Evolutionary conservation across 495 filamentous ascomycete species (phyloP).

Genomic region (Glarea lozoyensis): DNA sequence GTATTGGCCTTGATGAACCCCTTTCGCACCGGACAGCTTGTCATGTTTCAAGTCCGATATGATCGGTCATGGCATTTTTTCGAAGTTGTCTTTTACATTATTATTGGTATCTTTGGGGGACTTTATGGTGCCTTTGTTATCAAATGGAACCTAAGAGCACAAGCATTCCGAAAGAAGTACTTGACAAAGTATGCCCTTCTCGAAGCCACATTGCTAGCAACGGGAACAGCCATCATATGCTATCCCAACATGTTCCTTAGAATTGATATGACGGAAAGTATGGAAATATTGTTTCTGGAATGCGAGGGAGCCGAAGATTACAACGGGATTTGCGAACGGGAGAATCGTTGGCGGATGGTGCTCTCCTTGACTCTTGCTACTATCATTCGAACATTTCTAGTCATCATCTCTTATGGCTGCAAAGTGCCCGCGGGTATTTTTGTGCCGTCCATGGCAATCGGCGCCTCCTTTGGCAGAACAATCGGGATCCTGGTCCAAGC

Average conservation of each 20-base stretch:
- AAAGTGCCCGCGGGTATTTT: conserved; percentile 98
- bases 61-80: conserved; percentile 98
- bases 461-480: conserved; percentile 86
- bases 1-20: conserved; percentile 95
- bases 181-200: conserved; percentile 74
- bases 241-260: conserved; percentile 93
- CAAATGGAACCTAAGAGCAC: conserved; percentile 90
- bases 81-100: conserved; percentile 84
- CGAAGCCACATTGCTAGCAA: conserved; percentile 80
- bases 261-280: conserved; percentile 99
- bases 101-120: conserved; percentile 88
- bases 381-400: conserved; percentile 68
- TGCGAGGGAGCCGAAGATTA: conserved; percentile 93
- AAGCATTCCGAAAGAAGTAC: conserved; percentile 93
- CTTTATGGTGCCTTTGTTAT: conserved; percentile 96
- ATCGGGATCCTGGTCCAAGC: conserved; percentile 92
- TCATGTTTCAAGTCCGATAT: conserved; percentile 98
- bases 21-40: conserved; percentile 93
- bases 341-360: conserved; percentile 70
- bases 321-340: conserved; percentile 77
- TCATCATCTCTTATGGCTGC: conserved; percentile 96
- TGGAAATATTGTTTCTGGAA: conserved; percentile 94
- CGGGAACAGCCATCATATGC: conserved; percentile 78
- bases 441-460: conserved; percentile 95
- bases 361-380: conserved; percentile 75